Evolutionary conservation across 164 flowering plant genomes (phyloP), one percentile per base, ranked within the genome.

Genomic region (Chloranthus sessilifolius): DNA sequence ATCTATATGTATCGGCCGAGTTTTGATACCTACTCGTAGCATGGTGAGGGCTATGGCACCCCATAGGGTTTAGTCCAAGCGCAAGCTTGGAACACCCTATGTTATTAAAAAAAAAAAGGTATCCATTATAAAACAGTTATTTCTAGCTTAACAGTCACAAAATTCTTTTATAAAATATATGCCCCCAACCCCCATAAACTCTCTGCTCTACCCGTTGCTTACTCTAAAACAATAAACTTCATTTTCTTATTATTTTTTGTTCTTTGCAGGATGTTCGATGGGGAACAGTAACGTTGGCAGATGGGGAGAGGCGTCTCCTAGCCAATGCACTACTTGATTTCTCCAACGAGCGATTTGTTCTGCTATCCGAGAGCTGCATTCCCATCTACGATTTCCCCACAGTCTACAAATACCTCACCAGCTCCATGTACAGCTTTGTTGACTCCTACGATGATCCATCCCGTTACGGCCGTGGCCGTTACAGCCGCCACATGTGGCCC

Each of bases 281-380:
- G 96, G 96, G 95, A 53, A 48, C 80, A 2, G 67, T 62, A 19
- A 27, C 67, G 27, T 58, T 88, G 26, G 66, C 75, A 21, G 96
- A 78, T 62, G 95, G 78, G 22, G 96, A 88, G 66, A 83, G 66
- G 68, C 79, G 95, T 8, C 95, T 88, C 53, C 56, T 88, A 43
- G 91, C 91, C 61, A 88, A 88, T 62, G 96, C 96, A 15, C 59
- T 88, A 43, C 90, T 88, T 20, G 94, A 88, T 57, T 84, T 80
- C 58, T 82, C 96, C 22, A 88, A 85, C 46, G 91, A 85, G 66
- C 79, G 95, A 2, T 88, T 88, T 61, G 75, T 88, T 59, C 85
- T 88, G 34, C 80, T 88, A 1, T 88, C 96, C 2, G 96, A 88
- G 67, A 88, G 88, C 69, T 88, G 96, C 68, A 80, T 88, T 51